These are phyloP conservation scores for Penicillium digitatum DNA, from an alignment of 2,329 filamentous ascomycete genomes.

Conservation along the genomic window DNA sequence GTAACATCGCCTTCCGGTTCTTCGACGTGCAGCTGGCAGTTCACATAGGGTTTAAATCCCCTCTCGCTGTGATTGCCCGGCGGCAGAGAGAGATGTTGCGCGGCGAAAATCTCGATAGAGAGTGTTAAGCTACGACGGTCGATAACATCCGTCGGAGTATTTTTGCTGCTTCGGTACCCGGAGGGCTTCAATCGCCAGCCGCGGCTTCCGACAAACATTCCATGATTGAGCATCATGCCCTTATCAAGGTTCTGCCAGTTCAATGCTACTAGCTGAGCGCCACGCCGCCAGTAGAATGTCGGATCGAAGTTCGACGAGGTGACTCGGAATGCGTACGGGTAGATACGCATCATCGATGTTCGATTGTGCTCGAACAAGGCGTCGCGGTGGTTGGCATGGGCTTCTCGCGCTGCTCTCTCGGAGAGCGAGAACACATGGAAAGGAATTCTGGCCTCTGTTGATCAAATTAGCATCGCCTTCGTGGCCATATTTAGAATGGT, in stretches of 20 bases:
- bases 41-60: slow-evolving; percentile 69
- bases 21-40: slow-evolving; percentile 77
- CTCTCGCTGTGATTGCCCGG: slow-evolving; percentile 51
- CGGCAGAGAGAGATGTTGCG: slow-evolving; percentile 69
- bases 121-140: slow-evolving; percentile 59
- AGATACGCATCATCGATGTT: slow-evolving; percentile 78
- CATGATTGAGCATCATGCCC: slow-evolving; percentile 94
- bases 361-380: slow-evolving; percentile 77
- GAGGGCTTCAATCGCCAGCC: slow-evolving; percentile 84
- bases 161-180: slow-evolving; percentile 56
- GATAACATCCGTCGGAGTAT: slow-evolving; percentile 35
- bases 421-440: slow-evolving; percentile 63
- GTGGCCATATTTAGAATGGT: neutral
- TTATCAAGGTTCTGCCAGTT: slow-evolving; percentile 93
- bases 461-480: neutral
- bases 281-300: slow-evolving; percentile 77
- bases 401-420: slow-evolving; percentile 63
- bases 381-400: slow-evolving; percentile 51
- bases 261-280: slow-evolving; percentile 83
- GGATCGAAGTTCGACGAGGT: slow-evolving; percentile 85
- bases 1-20: slow-evolving; percentile 51
- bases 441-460: slow-evolving; percentile 49
- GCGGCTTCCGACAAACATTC: slow-evolving; percentile 75
- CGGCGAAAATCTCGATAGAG: slow-evolving; percentile 69
- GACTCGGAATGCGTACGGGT: slow-evolving; percentile 77